Conservation (phyloP, 2,329 filamentous ascomycete species). For the Fusarium oligoseptatum region DNA sequence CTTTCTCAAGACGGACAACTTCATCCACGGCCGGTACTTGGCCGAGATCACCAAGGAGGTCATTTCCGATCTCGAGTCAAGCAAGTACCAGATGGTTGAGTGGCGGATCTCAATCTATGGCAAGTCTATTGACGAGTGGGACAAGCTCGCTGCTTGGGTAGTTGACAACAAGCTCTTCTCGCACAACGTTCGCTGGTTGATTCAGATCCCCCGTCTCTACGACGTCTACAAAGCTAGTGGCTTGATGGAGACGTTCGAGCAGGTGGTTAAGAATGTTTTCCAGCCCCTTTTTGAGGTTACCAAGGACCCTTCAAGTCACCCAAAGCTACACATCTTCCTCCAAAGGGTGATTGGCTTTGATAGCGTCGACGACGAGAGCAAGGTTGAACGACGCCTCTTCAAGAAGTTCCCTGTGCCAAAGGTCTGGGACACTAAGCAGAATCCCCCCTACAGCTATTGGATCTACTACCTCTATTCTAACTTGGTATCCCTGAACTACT, state of each 20-base stretch:
- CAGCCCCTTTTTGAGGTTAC: constrained; percentile 96
- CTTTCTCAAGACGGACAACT: constrained; percentile 98
- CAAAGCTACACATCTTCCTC: constrained; percentile 93
- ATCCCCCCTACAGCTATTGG: constrained; percentile 99
- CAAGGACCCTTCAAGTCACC: constrained; percentile 85
- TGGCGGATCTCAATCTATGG: constrained; percentile 99
- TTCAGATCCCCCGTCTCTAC: constrained; percentile 93
- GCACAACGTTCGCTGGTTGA: constrained; percentile 96
- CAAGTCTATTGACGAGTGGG: constrained; percentile 93
- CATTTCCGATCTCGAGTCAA: constrained; percentile 95
- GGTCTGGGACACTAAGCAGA: constrained; percentile 91
- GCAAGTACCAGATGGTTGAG: constrained; percentile 99
- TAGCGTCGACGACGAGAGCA: constrained; percentile 98
- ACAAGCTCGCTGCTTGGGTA: constrained; percentile 97
- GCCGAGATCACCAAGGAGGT: constrained; percentile 99
- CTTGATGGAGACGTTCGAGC: constrained; percentile 89
- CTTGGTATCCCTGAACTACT: constrained; percentile 90
- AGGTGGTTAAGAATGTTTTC: constrained; percentile 92
- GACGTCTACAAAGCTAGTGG: constrained; percentile 94
- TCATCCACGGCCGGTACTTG: constrained; percentile 93
- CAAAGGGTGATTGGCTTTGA: constrained; percentile 97
- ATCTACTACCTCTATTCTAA: constrained; percentile 98
- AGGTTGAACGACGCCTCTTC: constrained; percentile 92
- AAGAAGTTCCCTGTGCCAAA: constrained; percentile 94
- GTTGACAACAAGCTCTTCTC: constrained; percentile 98